Percentiles rank a stretch among this genome's conserved stretches.
Evolutionary conservation across 2,329 filamentous ascomycete species (phyloP).

Genomic region (Ascosphaera apis): DNA sequence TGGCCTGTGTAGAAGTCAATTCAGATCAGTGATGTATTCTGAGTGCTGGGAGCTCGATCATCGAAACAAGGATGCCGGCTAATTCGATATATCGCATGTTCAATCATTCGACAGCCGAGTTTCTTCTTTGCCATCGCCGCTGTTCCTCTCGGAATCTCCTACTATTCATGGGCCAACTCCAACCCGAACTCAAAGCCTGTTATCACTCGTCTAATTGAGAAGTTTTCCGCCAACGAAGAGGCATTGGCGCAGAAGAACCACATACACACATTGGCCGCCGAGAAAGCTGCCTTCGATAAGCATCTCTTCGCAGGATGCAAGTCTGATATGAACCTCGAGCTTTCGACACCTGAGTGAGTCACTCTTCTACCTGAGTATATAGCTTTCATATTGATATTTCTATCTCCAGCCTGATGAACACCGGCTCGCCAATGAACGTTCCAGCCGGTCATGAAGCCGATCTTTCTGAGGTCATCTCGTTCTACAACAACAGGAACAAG

Average conservation of each 20-base stretch:
- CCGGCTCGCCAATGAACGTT: slow-evolving; percentile 39
- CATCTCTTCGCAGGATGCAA: slow-evolving; percentile 31
- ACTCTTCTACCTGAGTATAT: background rate
- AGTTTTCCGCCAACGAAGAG: slow-evolving; percentile 30
- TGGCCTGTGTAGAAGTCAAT: no score
- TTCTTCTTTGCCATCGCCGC: slow-evolving; percentile 24
- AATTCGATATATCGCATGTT: background rate
- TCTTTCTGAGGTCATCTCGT: slow-evolving; percentile 35
- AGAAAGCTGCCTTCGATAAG: slow-evolving; percentile 39
- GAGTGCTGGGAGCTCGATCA: background rate
- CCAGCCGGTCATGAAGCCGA: slow-evolving; percentile 35
- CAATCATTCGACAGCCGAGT: slow-evolving; percentile 15
- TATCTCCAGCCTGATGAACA: slow-evolving; percentile 28
- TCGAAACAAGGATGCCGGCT: background rate
- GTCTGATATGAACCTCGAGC: slow-evolving; percentile 23
- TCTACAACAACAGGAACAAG: slow-evolving; percentile 36
- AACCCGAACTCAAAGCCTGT: slow-evolving; percentile 17
- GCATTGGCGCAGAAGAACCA: slow-evolving; percentile 33
- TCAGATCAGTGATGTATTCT: no score
- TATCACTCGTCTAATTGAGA: slow-evolving; percentile 27
- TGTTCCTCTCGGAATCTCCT: slow-evolving; percentile 18
- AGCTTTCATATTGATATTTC: slow-evolving; percentile 3
- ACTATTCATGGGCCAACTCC: slow-evolving; percentile 20
- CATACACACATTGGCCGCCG: slow-evolving; percentile 35
- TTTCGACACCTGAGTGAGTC: slow-evolving; percentile 43